Conservation (phyloP, 2,329 filamentous ascomycete species). For the Aureobasidium sp. region DNA sequence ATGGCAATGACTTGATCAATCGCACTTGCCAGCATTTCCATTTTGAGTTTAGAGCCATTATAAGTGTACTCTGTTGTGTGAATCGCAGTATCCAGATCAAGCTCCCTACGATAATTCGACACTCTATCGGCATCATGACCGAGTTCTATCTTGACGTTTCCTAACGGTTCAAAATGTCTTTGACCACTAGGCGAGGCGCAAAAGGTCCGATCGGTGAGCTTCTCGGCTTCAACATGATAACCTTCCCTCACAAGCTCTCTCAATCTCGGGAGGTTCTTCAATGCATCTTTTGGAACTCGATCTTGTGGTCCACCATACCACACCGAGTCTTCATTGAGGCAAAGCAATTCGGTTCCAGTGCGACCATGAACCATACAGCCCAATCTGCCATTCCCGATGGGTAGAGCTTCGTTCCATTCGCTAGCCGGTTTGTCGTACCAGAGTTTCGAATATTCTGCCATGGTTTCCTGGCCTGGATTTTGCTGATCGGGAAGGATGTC, state of each 20-base stretch:
- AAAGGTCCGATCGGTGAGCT: constrained; percentile 33
- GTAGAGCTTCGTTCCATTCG: constrained; percentile 35
- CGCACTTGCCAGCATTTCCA: constrained; percentile 36
- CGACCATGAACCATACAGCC: constrained; percentile 40
- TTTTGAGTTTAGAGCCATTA: constrained; percentile 24
- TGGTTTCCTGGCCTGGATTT: neutral
- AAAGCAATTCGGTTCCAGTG: constrained; percentile 35
- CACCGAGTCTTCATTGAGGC: constrained; percentile 41
- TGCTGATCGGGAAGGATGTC: neutral
- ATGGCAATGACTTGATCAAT: constrained; percentile 34
- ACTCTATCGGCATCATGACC: constrained; percentile 13
- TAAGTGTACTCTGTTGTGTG: constrained; percentile 31
- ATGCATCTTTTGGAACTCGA: constrained; percentile 31
- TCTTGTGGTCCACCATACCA: constrained; percentile 40
- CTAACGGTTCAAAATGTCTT: constrained; percentile 41
- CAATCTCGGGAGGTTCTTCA: constrained; percentile 29
- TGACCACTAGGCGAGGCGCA: constrained; percentile 39
- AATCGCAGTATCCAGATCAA: constrained; percentile 32
- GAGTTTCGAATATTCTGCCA: constrained; percentile 10
- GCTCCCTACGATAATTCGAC: constrained; percentile 29
- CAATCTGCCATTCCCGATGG: constrained; percentile 42
- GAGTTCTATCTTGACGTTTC: constrained; percentile 12
- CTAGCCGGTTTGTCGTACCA: constrained; percentile 22
- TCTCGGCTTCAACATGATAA: constrained; percentile 34
- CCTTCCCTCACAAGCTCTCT: constrained; percentile 34